Evolutionary conservation across 441 rosid genomes (phyloP).

Genomic region (Adansonia grandidieri): DNA sequence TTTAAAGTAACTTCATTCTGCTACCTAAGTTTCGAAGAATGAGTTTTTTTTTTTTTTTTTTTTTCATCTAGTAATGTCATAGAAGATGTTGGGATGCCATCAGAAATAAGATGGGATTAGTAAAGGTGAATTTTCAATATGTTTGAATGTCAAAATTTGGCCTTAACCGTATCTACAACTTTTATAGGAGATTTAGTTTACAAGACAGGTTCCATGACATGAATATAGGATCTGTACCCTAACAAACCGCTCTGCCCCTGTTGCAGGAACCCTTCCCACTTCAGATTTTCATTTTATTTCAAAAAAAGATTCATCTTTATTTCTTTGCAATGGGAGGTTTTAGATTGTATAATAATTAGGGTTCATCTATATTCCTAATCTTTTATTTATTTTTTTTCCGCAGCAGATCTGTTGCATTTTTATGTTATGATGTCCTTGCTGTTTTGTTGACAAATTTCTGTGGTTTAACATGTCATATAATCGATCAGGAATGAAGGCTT

Average conservation of each 20-base stretch:
- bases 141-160: conserved; percentile 9
- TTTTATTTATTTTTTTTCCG: background rate
- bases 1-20: background rate
- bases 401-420: background rate
- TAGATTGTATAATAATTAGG: background rate
- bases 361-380: background rate
- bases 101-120: background rate
- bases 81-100: background rate
- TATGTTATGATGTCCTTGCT: background rate
- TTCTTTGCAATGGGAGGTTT: conserved; percentile 1
- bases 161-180: background rate
- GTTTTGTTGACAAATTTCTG: background rate
- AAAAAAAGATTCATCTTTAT: background rate
- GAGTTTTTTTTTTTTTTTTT: no score
- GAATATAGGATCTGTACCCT: conserved; percentile 8
- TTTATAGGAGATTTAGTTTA: background rate
- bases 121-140: background rate
- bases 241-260: background rate
- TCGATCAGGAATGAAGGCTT: background rate
- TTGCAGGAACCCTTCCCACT: background rate
- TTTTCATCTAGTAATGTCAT: background rate
- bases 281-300: background rate
- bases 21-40: background rate
- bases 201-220: background rate
- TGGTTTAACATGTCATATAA: background rate